A percentile compares a stretch with the other conserved stretches of the same genome.
These are phyloP conservation scores for Colletotrichum chrysophilum DNA, from an alignment of 2,329 filamentous ascomycete genomes.

Conservation along the genomic window DNA sequence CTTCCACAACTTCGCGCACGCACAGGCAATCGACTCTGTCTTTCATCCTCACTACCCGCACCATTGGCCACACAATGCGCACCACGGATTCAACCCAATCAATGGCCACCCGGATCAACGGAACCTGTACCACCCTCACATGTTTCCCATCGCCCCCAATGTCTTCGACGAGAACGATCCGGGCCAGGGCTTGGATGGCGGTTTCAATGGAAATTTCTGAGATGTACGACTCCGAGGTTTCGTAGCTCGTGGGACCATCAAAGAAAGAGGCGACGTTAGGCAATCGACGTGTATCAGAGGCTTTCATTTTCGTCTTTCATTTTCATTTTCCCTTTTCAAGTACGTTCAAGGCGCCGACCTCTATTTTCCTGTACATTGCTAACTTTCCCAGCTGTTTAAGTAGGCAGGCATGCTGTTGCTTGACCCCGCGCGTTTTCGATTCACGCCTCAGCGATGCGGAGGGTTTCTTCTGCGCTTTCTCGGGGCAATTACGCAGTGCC, in stretches of 20 bases:
- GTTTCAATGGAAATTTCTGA: background rate
- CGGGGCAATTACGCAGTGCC: background rate
- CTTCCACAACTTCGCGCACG: background rate
- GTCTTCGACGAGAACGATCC: background rate
- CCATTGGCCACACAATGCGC: background rate
- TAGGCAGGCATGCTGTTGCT: background rate
- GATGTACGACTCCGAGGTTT: background rate
- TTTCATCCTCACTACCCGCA: background rate
- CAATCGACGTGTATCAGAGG: background rate
- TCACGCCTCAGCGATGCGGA: background rate
- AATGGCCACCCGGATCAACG: background rate
- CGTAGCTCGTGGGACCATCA: background rate
- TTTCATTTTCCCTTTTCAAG: background rate
- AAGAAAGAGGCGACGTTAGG: background rate
- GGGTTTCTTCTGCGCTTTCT: background rate
- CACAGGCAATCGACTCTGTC: background rate
- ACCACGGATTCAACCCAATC: background rate
- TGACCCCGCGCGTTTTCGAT: background rate
- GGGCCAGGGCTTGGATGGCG: background rate
- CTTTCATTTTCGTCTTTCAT: background rate
- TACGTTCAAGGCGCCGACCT: background rate
- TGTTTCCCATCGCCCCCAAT: background rate
- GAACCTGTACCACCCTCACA: background rate
- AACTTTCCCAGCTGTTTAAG: constrained; percentile 10
- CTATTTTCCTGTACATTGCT: background rate